These are phyloP conservation scores for Lichtheimia ornata DNA, from an alignment of 371 early-diverging fungal species.

Conservation along the genomic window DNA sequence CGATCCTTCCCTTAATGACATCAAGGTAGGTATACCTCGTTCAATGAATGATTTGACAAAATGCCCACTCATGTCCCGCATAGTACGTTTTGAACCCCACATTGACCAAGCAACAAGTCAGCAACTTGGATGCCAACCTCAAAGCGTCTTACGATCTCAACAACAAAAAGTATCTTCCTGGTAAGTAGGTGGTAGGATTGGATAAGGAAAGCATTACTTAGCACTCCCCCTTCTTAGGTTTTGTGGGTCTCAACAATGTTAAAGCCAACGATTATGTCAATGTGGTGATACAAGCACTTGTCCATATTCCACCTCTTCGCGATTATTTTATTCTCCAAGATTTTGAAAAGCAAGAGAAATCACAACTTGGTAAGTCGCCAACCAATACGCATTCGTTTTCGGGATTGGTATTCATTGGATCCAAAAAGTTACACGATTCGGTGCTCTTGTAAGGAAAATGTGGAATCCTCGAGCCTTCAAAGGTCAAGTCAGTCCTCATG, in stretches of 20 bases:
- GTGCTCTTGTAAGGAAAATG: slow-evolving; percentile 84
- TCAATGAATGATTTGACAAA: too few species aligned
- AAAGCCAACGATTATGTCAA: slow-evolving; percentile 97
- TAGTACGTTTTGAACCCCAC: slow-evolving; percentile 86
- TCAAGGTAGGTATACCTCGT: slow-evolving; percentile 75
- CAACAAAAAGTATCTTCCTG: slow-evolving; percentile 86
- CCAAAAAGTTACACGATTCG: slow-evolving; percentile 72
- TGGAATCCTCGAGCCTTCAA: slow-evolving; percentile 96
- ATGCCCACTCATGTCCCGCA: not conserved
- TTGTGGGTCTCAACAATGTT: slow-evolving; percentile 93
- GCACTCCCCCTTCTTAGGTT: slow-evolving; percentile 61
- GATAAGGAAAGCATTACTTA: not conserved
- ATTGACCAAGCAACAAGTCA: slow-evolving; percentile 74
- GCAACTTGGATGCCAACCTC: slow-evolving; percentile 61
- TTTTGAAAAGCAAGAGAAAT: slow-evolving; percentile 52
- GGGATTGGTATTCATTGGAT: too few species aligned
- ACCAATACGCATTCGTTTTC: not conserved
- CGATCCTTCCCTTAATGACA: slow-evolving; percentile 88
- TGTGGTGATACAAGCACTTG: slow-evolving; percentile 88
- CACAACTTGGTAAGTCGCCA: slow-evolving; percentile 52
- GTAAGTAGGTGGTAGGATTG: slow-evolving; percentile 30
- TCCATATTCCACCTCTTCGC: slow-evolving; percentile 87
- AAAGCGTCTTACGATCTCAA: slow-evolving; percentile 80
- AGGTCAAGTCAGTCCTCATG: slow-evolving; percentile 96
- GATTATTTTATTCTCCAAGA: slow-evolving; percentile 80